Conservation (phyloP, 176 grass and related monocot species). For the Aegilops tauschii region DNA sequence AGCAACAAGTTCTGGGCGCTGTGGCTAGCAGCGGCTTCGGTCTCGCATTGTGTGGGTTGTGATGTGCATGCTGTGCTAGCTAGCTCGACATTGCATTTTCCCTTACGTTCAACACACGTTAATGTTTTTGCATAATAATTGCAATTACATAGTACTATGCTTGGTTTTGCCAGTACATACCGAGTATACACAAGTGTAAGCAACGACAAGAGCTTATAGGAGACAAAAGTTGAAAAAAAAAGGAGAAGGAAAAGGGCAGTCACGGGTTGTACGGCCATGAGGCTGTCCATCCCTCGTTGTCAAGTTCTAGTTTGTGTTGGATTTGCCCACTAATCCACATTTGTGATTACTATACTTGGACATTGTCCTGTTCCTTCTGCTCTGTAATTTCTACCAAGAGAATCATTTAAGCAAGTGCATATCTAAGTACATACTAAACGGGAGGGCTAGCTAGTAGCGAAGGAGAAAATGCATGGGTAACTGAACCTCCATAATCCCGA, state of each 20-base stretch:
- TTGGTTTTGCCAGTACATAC: neutral
- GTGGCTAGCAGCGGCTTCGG: neutral
- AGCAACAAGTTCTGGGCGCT: neutral
- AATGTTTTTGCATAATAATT: neutral
- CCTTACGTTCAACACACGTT: neutral
- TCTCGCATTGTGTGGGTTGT: neutral
- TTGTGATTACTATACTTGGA: neutral
- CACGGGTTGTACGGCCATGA: neutral
- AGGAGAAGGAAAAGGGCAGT: neutral
- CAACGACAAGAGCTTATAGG: no score
- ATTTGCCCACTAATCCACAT: neutral
- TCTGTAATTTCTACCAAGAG: neutral
- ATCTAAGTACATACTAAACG: no score
- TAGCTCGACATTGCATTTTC: neutral
- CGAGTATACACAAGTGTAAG: neutral
- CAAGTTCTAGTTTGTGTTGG: neutral
- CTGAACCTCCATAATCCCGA: no score
- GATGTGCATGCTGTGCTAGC: neutral
- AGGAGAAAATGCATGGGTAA: no score
- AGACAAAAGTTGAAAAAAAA: neutral
- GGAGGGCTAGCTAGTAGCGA: no score
- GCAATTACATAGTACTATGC: no score
- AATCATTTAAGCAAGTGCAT: neutral
- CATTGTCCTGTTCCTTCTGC: neutral
- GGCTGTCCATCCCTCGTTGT: neutral